phyloP scores from a whole-genome alignment of 1,284 basidiomycete species.

The Boletus smithii region DNA sequence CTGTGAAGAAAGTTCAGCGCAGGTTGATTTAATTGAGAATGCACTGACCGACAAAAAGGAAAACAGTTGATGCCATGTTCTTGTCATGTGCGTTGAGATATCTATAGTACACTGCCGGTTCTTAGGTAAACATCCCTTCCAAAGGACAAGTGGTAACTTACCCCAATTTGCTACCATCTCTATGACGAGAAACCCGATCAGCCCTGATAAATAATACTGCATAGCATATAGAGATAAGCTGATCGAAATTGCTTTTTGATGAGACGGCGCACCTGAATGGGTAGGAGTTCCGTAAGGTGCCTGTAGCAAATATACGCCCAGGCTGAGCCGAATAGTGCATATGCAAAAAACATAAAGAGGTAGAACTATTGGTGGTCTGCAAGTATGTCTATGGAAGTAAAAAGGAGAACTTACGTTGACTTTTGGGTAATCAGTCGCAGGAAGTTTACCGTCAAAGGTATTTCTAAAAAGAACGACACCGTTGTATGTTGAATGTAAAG shows the following conservation, averaged over 20 bases:
- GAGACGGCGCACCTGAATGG: conserved; percentile 63
- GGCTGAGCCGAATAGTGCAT: conserved; percentile 59
- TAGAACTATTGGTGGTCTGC: conserved; percentile 67
- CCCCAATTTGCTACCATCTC: conserved; percentile 93
- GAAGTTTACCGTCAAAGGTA: conserved; percentile 83
- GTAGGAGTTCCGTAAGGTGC: conserved; percentile 80
- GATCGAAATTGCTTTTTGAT: not conserved
- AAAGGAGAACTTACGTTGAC: conserved; percentile 65
- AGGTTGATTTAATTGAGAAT: not conserved
- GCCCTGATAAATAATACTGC: conserved; percentile 92
- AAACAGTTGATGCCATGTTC: conserved; percentile 71
- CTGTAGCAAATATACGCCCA: conserved; percentile 89
- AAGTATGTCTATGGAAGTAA: conserved; percentile 2
- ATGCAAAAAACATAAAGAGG: conserved; percentile 76
- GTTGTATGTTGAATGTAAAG: conserved; percentile 76
- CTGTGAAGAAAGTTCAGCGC: conserved; percentile 36
- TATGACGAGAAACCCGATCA: conserved; percentile 84
- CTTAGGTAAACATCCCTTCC: conserved; percentile 1
- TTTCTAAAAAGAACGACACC: conserved; percentile 87
- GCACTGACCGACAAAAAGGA: conserved; percentile 77
- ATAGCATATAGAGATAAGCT: conserved; percentile 12
- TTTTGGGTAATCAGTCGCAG: conserved; percentile 98
- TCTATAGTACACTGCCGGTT: conserved; percentile 66
- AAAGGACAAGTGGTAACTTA: conserved; percentile 30
- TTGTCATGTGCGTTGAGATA: conserved; percentile 89